Evolutionary conservation across 2,329 filamentous ascomycete genomes (phyloP), one percentile per base, ranked within the genome.

Genomic region (Aspergillus pseudonomiae): DNA sequence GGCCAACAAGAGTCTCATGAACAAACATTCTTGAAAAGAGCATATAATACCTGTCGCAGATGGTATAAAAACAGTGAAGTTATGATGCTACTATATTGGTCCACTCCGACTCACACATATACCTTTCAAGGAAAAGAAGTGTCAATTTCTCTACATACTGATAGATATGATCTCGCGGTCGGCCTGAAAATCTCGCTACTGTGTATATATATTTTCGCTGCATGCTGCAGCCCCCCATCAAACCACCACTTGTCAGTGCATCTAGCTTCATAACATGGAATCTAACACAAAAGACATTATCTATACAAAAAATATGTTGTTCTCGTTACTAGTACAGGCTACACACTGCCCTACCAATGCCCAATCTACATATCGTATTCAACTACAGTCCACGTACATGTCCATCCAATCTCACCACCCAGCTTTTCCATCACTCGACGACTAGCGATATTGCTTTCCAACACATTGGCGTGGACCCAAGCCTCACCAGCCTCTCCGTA

Each of bases 391-490:
- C 79, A 82, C 5, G 72, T 70, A 58, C 75, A 71, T 43, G 71
- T 76, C 68, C 78, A 79, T 63, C 68, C 67, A 2, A 73, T 62
- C 60, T 67, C 57, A 6, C 78, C 80, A 2, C 78, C 80, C 62
- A 81, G 64, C 69, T 82, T 82, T 71, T 80, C 77, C 80, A 82
- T 81, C 26, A 80, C 79, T 52, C 75, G 72, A 21, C 72, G 70
- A 74, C 79, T 81, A 2, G 76, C 71, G 43, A 54, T 41, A 66
- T 81, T 81, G 39, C 63, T 63, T 56, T 66, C 61, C 36, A 68
- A 71, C 53, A 80, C 79, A 61, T 81, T 79, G 4, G 77, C 70
- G 71, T 79, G 78, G n/a, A 72, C 72, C 73, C 74, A 79, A 7
- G 65, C 67, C 11, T 65, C 58, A 3, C 66, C 68, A 6, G 64